Percentiles rank a stretch among this genome's conserved stretches.
Conservation (phyloP, 164 flowering plant species). For the Platanus orientalis region DNA sequence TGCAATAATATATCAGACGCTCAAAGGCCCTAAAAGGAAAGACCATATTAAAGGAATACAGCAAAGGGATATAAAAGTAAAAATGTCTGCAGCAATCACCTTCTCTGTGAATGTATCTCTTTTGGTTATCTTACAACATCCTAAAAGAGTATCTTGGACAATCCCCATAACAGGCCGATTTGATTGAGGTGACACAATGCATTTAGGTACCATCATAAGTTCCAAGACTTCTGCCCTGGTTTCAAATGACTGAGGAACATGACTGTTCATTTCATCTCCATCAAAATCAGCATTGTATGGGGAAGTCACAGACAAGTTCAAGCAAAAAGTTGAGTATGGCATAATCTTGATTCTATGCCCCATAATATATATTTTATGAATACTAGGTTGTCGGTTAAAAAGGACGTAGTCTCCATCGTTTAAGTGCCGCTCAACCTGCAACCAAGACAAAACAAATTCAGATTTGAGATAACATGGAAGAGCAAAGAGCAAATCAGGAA, state of each 20-base stretch:
- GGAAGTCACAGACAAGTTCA: conserved; percentile 93
- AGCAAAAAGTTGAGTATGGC: conserved; percentile 96
- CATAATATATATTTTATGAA: conserved; percentile 99
- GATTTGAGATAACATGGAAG: neutral
- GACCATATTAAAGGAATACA: neutral
- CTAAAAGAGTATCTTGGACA: conserved; percentile 96
- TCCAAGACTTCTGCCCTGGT: conserved; percentile 98
- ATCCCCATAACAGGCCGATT: conserved; percentile 99
- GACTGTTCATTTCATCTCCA: conserved; percentile 99
- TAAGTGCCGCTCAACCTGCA: conserved; percentile 95
- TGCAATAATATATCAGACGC: neutral
- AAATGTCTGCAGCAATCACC: conserved; percentile 30
- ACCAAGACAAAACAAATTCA: conserved; percentile 4
- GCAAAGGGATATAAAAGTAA: neutral
- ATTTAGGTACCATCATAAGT: conserved; percentile 99
- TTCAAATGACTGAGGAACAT: conserved; percentile 99
- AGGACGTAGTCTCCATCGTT: conserved; percentile 96
- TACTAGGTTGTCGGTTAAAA: conserved; percentile 96
- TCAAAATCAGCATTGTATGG: conserved; percentile 99
- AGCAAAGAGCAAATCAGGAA: neutral
- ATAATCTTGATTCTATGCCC: conserved; percentile 98
- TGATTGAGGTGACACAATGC: conserved; percentile 96
- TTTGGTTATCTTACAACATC: conserved; percentile 94
- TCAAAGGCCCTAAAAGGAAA: neutral
- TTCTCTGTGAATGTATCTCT: conserved; percentile 96